These are phyloP conservation scores for Xylaria castorea DNA, from an alignment of 495 filamentous ascomycete species.

Conservation along the genomic window DNA sequence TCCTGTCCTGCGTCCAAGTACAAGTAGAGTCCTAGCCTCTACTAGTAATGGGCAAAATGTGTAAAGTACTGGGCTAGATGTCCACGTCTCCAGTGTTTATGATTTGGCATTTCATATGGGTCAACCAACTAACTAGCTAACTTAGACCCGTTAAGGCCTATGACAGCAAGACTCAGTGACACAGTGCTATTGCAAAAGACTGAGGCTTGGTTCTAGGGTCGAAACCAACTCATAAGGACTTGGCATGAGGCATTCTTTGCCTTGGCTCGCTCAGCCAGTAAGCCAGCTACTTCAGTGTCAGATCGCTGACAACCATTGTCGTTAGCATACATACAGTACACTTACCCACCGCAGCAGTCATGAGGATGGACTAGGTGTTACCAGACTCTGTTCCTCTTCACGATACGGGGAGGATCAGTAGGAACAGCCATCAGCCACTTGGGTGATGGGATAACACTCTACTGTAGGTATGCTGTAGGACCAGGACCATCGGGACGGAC, in stretches of 20 bases:
- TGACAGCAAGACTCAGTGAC: slow-evolving; percentile 7
- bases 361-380: background rate
- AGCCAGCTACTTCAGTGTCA: slow-evolving; percentile 9
- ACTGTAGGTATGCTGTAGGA: background rate
- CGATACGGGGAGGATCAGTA: background rate
- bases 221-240: slow-evolving; percentile 19
- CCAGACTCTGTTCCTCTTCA: background rate
- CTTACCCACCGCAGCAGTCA: background rate
- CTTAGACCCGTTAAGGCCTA: background rate
- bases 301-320: background rate
- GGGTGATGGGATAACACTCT: background rate
- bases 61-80: background rate
- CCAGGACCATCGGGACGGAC: background rate
- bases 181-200: slow-evolving; percentile 13
- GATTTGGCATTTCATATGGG: background rate
- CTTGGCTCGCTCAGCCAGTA: slow-evolving; percentile 23
- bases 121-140: background rate
- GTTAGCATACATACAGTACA: background rate
- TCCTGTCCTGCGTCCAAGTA: background rate
- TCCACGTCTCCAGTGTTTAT: background rate
- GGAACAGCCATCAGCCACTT: background rate
- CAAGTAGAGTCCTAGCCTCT: background rate
- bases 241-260: slow-evolving; percentile 23
- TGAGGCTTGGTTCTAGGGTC: slow-evolving; percentile 15
- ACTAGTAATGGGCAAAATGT: background rate